Base-by-base conservation (phyloP, 176 grass and related monocot species). In the Aechmea fasciata region DNA sequence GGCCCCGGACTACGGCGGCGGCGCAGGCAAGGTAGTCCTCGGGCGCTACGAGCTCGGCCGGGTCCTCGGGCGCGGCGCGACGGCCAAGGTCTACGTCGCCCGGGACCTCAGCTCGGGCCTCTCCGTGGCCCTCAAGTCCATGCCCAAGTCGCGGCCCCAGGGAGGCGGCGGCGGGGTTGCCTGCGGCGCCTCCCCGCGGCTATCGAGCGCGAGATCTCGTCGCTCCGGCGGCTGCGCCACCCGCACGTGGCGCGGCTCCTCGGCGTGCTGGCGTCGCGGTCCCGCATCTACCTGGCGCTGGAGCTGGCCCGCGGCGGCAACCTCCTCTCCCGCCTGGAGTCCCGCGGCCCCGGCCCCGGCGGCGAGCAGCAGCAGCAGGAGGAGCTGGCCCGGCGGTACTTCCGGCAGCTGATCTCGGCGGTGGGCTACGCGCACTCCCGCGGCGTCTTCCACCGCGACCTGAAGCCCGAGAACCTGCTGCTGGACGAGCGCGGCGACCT, bases 1-100 rank as follows among this genome's bases (percentile, higher is more conserved):
- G 1, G 26, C 47, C 14, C 26, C 80, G 0, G 51, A 51, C 2
- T 64, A 13, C 18, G 66, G 52, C 1, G 26, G 20, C 4, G 61
- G 11, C 10, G 77, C 65, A 2, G 52, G n/a, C 11, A 77, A 50
- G 18, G 70, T 92, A 25, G 67, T 96, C 41, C 73, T 92, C 15
- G 83, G 74, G 0, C 12, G 86, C 47, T 96, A 96, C 81, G 81
- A 92, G 76, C 63, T 96, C 25, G 79, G 83, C 3, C 68, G 53
- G 1, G 75, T 96, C 18, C 92, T 96, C 1, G 92, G 92, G 64
- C 88, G 92, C 74, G 92, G 92, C 20, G 88, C 88, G 13, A 89
- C 92, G 41, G 92, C 88, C 61, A 96, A 92, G 88, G 92, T 96
- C 17, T 96, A 89, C 78, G 81, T 62, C 1, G 92, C 92, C 11